phyloP scores from a whole-genome alignment of 2,329 filamentous ascomycete genomes.

The Epichloe typhina region DNA sequence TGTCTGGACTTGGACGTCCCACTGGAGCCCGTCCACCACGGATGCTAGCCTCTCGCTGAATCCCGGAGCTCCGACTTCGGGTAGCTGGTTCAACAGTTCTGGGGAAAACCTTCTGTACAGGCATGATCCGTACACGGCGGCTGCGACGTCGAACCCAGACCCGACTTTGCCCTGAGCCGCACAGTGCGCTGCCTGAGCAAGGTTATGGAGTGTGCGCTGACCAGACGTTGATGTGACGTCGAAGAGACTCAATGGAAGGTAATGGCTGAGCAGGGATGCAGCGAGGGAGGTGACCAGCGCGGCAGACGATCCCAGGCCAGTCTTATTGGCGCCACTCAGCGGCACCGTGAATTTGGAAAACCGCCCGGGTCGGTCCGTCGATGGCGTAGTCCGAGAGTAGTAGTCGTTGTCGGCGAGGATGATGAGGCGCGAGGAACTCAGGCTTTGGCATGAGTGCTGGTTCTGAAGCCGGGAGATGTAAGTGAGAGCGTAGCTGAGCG shows the following conservation, averaged over 20 bases:
- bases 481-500: slow-evolving; percentile 74
- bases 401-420: slow-evolving; percentile 95
- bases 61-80: slow-evolving; percentile 48
- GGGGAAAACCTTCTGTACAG: slow-evolving; percentile 90
- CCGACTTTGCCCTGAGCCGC: slow-evolving; percentile 95
- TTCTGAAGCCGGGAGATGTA: slow-evolving; percentile 47
- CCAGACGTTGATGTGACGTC: slow-evolving; percentile 41
- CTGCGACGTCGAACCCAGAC: slow-evolving; percentile 88
- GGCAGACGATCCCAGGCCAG: slow-evolving; percentile 86
- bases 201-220: slow-evolving; percentile 64
- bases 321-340: slow-evolving; percentile 77
- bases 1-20: slow-evolving; percentile 70
- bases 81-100: slow-evolving; percentile 51
- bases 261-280: slow-evolving; percentile 62
- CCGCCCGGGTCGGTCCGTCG: slow-evolving; percentile 24
- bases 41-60: slow-evolving; percentile 54
- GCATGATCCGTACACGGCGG: slow-evolving; percentile 84
- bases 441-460: slow-evolving; percentile 29
- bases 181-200: slow-evolving; percentile 87
- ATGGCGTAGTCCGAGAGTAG: slow-evolving; percentile 54
- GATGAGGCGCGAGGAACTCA: slow-evolving; percentile 60
- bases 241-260: slow-evolving; percentile 46
- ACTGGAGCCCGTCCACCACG: slow-evolving; percentile 53
- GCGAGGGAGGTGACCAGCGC: slow-evolving; percentile 84
- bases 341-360: slow-evolving; percentile 71